Conservation (phyloP, 2,329 filamentous ascomycete genomes). For the Talaromyces sp. region DNA sequence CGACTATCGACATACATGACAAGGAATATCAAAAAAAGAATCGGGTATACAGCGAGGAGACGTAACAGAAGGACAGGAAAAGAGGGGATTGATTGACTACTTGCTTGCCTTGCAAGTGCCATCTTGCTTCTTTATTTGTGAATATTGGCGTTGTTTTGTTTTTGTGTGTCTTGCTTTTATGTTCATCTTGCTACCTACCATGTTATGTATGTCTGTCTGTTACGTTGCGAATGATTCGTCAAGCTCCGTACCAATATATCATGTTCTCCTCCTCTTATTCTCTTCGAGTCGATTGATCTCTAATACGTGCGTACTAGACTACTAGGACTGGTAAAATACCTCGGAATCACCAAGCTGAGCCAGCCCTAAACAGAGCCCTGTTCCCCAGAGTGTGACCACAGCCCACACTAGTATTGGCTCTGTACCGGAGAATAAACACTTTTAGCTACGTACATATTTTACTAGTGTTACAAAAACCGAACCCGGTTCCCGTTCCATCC, state of each 20-base stretch:
- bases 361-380: not conserved
- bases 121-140: not conserved
- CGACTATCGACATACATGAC: not conserved
- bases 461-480: not conserved
- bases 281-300: not conserved
- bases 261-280: not conserved
- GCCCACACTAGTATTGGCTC: not conserved
- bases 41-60: not conserved
- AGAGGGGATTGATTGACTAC: not conserved
- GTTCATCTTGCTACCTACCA: not conserved
- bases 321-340: not conserved
- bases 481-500: not conserved
- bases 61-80: not conserved
- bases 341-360: not conserved
- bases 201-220: not conserved
- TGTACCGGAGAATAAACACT: conserved; percentile 1
- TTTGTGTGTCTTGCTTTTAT: not conserved
- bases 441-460: not conserved
- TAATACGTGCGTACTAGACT: no score
- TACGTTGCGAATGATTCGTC: not conserved
- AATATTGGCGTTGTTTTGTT: conserved; percentile 10
- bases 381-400: not conserved
- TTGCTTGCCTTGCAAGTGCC: not conserved
- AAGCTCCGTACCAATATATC: conserved; percentile 3
- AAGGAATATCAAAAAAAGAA: not conserved